Evolutionary conservation across 2,329 filamentous ascomycete species (phyloP), one percentile per base, ranked within the genome.

Genomic region (Coniochaeta ligniaria): DNA sequence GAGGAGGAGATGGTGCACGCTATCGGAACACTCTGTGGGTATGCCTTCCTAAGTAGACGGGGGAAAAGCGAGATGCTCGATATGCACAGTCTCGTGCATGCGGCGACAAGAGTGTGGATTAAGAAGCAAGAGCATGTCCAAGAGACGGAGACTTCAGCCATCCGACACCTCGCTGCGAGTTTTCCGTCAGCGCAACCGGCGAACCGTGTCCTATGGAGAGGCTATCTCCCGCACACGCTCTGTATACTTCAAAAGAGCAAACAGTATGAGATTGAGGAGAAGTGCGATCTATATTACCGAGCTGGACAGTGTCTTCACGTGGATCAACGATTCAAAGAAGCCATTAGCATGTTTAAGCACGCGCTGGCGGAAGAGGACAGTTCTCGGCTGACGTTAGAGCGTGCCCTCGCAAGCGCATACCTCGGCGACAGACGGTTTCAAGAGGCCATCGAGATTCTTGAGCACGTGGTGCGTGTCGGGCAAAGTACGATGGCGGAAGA

Each of bases 21-120:
- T 0, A 67, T 76, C n/a, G 71, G 72, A 4, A 69, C 63, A 2
- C 66, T 77, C 0, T 69, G 63, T 6, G 69, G 60, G 2, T 76
- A 74, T 43, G 62, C 68, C 0, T 76, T 76, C 57, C 55, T 76
- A 5, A 66, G 54, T 12, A 56, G 54, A 22, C 70, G 67, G 17
- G 50, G 33, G 11, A 26, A n/a, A 26, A 61, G 60, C 4, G 60
- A 72, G 0, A 62, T 68, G 1, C 73, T 68, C 47, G 72, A 76
- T 43, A 75, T 76, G 69, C 74, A 76, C 59, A 66, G 69, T 14
- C 63, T 76, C 0, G 73, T 76, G 0, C 73, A 76, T 47, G 22
- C 72, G 28, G 71, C 72, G 5, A 69, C 64, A 2, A 58, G 64
- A 31, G 59, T 68, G 6, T 76, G 71, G 74, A 43, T 70, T 41